phyloP scores from a whole-genome alignment of 306 rosid genomes.

The Cyamopsis tetragonoloba region DNA sequence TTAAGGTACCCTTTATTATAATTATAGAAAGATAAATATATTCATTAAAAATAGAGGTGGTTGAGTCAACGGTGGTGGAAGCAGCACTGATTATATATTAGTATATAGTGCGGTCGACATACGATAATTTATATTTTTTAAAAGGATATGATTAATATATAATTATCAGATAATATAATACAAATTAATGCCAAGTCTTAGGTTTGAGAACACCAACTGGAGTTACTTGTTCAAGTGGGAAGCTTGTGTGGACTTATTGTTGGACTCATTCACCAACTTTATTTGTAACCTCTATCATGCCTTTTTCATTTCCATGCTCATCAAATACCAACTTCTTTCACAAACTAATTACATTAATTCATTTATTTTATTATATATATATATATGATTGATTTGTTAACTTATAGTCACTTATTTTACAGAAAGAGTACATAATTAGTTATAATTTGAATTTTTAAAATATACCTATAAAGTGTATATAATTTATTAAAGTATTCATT shows the following conservation, averaged over 20 bases:
- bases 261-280: conserved; percentile 13
- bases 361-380: too few species aligned
- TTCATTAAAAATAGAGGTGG: too few species aligned
- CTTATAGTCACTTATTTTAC: too few species aligned
- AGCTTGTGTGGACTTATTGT: neutral
- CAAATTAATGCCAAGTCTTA: conserved; percentile 5
- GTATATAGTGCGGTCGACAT: neutral
- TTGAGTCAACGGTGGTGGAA: conserved; percentile 16
- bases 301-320: neutral
- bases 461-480: too few species aligned
- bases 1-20: too few species aligned
- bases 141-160: too few species aligned
- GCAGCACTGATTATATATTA: neutral
- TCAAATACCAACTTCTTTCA: conserved; percentile 14
- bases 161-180: too few species aligned
- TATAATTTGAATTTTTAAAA: too few species aligned
- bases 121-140: neutral
- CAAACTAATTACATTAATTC: neutral
- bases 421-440: too few species aligned
- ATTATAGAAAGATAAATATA: too few species aligned
- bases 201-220: conserved; percentile 13
- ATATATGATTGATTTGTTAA: too few species aligned
- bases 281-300: neutral
- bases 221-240: conserved; percentile 4
- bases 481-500: too few species aligned